A percentile compares a stretch with the other conserved stretches of the same genome.
phyloP scores from a whole-genome alignment of 345 rosid species.

The Schrenkiella parvula region DNA sequence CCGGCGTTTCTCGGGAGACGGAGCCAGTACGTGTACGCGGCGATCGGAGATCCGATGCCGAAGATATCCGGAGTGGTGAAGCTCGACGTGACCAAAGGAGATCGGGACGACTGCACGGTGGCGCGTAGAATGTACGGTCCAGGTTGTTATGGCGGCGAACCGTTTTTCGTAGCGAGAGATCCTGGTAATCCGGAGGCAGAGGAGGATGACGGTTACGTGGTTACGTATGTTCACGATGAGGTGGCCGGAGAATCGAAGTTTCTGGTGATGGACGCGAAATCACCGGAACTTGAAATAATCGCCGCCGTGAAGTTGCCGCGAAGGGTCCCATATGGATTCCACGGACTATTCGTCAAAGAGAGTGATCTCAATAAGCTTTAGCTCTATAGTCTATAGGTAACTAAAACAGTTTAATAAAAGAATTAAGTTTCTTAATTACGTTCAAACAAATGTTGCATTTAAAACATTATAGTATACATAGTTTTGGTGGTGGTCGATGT shows the following conservation, averaged over 20 bases:
- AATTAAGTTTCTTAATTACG: conserved; percentile 17
- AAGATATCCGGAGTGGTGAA: conserved; percentile 34
- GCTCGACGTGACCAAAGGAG: conserved; percentile 20
- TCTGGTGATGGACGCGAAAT: conserved; percentile 36
- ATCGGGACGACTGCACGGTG: conserved; percentile 30
- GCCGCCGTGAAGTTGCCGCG: conserved; percentile 34
- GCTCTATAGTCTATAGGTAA: neutral
- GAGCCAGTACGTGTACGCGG: conserved; percentile 30
- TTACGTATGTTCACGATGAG: conserved; percentile 34
- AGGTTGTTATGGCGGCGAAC: conserved; percentile 38
- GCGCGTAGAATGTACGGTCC: conserved; percentile 32
- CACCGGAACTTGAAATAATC: conserved; percentile 33
- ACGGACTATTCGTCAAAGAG: conserved; percentile 35
- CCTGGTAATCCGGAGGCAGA: conserved; percentile 24
- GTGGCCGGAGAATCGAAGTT: conserved; percentile 29
- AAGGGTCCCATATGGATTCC: conserved; percentile 38
- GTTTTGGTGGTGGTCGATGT: conserved; percentile 14
- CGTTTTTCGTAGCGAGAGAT: conserved; percentile 34
- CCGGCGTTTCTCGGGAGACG: conserved; percentile 22
- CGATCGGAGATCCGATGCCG: conserved; percentile 40
- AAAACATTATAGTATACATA: neutral
- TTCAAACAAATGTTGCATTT: neutral
- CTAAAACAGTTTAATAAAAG: neutral
- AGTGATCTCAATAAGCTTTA: conserved; percentile 31
- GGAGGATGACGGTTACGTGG: conserved; percentile 38